These are phyloP conservation scores for Iris macrosiphon DNA, from an alignment of 106 monocot genomes.

Conservation along the genomic window DNA sequence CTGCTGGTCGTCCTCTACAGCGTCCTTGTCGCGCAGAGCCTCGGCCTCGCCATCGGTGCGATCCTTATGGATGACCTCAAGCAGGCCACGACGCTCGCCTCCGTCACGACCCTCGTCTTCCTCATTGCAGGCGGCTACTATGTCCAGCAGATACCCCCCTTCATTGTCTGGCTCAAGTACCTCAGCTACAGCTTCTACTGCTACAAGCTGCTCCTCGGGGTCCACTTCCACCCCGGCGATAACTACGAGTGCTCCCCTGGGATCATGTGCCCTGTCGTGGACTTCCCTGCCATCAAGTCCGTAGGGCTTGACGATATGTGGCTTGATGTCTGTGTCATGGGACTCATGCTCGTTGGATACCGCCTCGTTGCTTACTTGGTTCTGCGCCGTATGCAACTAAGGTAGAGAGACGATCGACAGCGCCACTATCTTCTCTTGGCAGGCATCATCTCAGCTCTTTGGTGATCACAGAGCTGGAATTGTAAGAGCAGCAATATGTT, in stretches of 20 bases:
- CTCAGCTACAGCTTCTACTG: slow-evolving; percentile 72
- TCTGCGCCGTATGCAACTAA: neutral
- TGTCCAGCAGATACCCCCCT: slow-evolving; percentile 55
- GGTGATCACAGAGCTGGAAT: no score
- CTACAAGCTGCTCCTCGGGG: slow-evolving; percentile 48
- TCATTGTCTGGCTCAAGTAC: slow-evolving; percentile 70
- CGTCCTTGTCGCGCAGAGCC: slow-evolving; percentile 63
- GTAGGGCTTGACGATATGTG: slow-evolving; percentile 44
- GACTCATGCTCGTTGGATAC: slow-evolving; percentile 58
- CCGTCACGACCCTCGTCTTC: slow-evolving; percentile 63
- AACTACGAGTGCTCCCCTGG: slow-evolving; percentile 40
- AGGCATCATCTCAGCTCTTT: no score
- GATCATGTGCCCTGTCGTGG: slow-evolving; percentile 30
- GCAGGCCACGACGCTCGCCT: slow-evolving; percentile 63
- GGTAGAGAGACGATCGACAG: neutral
- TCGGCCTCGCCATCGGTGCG: slow-evolving; percentile 59
- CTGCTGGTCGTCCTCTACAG: slow-evolving; percentile 55
- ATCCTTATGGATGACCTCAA: slow-evolving; percentile 65
- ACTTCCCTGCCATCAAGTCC: slow-evolving; percentile 44
- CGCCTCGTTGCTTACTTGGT: slow-evolving; percentile 46
- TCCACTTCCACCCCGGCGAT: slow-evolving; percentile 35
- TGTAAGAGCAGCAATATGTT: no score
- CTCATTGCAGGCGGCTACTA: slow-evolving; percentile 67
- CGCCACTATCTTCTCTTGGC: neutral
- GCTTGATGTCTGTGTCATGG: slow-evolving; percentile 60